These are phyloP conservation scores for Claviceps sp. DNA, from an alignment of 2,329 filamentous ascomycete genomes.

Conservation along the genomic window DNA sequence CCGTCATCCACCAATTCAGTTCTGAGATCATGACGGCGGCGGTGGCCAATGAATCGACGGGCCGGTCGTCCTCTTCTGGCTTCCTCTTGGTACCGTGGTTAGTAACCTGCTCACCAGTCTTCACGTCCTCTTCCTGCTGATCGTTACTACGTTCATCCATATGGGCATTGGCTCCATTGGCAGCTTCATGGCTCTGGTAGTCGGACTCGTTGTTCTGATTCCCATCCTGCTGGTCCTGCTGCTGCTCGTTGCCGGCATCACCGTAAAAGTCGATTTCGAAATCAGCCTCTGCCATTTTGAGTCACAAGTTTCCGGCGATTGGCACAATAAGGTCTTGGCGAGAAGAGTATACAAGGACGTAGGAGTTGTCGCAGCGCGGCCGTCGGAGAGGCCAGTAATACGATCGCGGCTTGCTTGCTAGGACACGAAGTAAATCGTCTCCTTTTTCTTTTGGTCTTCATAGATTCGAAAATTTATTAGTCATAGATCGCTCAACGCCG, in stretches of 20 bases:
- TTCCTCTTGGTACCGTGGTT: conserved; percentile 46
- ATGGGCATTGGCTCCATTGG: conserved; percentile 26
- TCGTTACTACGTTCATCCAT: conserved; percentile 13
- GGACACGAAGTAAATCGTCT: neutral
- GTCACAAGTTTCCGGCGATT: neutral
- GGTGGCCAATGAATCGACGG: conserved; percentile 45
- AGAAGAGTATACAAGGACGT: neutral
- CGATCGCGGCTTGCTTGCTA: neutral
- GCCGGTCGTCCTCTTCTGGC: conserved; percentile 43
- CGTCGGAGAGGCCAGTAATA: neutral
- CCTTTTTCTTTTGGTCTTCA: conserved; percentile 1
- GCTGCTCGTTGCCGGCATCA: conserved; percentile 37
- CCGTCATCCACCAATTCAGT: conserved; percentile 91
- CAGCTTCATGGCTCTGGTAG: conserved; percentile 15
- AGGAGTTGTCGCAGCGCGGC: neutral
- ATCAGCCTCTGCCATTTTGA: conserved; percentile 53
- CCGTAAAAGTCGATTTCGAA: conserved; percentile 64
- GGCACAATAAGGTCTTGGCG: neutral
- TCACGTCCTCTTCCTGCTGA: conserved; percentile 15
- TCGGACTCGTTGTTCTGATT: conserved; percentile 21
- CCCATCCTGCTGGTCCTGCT: conserved; percentile 18
- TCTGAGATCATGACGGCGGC: conserved; percentile 77
- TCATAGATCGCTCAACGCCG: neutral
- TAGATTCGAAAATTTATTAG: conserved; percentile 1
- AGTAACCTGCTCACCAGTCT: conserved; percentile 10